Percentiles rank a stretch among this genome's conserved stretches.
These are phyloP conservation scores for Scytalidium lignicola DNA, from an alignment of 2,329 filamentous ascomycete genomes.

Conservation along the genomic window DNA sequence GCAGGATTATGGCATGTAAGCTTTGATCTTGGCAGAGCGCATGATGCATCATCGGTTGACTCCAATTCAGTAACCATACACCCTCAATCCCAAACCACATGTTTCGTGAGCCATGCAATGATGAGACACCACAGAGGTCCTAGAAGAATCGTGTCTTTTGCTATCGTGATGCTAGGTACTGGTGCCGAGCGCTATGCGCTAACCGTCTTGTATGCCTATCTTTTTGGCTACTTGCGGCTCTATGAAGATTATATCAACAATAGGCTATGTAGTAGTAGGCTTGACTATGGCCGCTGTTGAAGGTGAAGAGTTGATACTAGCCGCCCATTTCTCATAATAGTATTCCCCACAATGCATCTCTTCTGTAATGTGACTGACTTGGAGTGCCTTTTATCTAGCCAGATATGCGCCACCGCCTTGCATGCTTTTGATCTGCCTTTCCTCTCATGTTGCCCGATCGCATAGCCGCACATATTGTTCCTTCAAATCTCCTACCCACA, in stretches of 20 bases:
- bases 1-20: neutral
- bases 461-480: neutral
- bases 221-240: constrained; percentile 40
- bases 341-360: neutral
- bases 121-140: constrained; percentile 30
- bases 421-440: neutral
- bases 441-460: neutral
- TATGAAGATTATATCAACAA: constrained; percentile 67
- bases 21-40: neutral
- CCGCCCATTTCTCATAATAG: neutral
- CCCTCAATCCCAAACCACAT: constrained; percentile 4
- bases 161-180: constrained; percentile 75
- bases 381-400: neutral
- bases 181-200: constrained; percentile 56
- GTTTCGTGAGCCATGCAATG: constrained; percentile 24
- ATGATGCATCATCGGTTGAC: neutral
- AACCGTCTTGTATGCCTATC: constrained; percentile 40
- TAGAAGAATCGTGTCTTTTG: constrained; percentile 49
- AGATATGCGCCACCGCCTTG: neutral
- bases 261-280: constrained; percentile 49
- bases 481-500: neutral
- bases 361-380: neutral
- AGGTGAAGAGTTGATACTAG: constrained; percentile 14
- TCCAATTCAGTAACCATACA: neutral
- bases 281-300: constrained; percentile 30